Evolutionary conservation across 495 filamentous ascomycete genomes (phyloP).

Genomic region (Aspergillus olivimuriae): DNA sequence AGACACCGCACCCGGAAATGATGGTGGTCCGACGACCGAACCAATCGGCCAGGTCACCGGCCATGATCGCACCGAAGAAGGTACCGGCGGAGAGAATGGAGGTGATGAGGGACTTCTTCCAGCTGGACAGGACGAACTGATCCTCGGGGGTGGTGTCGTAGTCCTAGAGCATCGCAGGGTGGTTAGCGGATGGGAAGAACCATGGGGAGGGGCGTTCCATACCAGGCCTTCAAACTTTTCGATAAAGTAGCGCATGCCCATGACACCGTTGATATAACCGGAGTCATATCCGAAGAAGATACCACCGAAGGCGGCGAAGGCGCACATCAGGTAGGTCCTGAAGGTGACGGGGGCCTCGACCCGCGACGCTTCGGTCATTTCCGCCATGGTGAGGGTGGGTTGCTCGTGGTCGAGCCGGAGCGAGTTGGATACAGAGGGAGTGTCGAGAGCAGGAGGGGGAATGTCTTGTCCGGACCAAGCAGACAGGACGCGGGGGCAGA

Average conservation of each 20-base stretch:
- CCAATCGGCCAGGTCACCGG: constrained; percentile 62
- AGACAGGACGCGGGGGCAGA: no score
- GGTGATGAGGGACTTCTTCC: constrained; percentile 56
- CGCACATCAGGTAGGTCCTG: constrained; percentile 58
- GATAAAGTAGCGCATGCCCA: constrained; percentile 48
- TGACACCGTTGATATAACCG: constrained; percentile 50
- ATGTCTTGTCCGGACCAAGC: no score
- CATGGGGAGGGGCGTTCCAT: neutral
- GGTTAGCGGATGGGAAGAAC: neutral
- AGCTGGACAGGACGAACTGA: constrained; percentile 39
- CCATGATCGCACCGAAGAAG: constrained; percentile 68
- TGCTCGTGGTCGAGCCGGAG: no score
- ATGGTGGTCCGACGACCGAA: constrained; percentile 64
- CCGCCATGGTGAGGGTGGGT: constrained; percentile 18
- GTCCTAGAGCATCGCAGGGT: constrained; percentile 12
- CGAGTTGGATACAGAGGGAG: no score
- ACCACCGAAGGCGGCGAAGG: constrained; percentile 54
- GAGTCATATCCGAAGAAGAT: constrained; percentile 52
- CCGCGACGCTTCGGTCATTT: constrained; percentile 16
- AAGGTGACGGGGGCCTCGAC: constrained; percentile 58
- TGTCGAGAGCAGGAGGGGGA: no score
- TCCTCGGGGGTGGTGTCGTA: constrained; percentile 17
- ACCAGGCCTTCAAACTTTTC: constrained; percentile 34
- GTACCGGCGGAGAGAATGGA: constrained; percentile 71
- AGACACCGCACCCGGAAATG: constrained; percentile 58